Evolutionary conservation across 345 rosid species (phyloP).

Genomic region (Lenwebbia sp.): DNA sequence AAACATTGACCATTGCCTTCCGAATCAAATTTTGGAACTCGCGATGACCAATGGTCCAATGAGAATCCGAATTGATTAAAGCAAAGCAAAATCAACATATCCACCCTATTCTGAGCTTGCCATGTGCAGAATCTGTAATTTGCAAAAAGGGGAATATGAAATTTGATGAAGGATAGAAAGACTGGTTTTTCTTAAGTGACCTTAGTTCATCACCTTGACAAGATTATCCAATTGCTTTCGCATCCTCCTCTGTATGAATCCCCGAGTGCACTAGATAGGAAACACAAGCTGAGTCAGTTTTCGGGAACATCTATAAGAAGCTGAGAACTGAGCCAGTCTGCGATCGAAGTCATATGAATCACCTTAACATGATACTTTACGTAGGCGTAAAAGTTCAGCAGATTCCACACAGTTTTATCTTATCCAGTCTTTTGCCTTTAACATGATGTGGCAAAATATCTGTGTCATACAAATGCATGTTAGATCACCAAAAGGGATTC

Average conservation of each 20-base stretch:
- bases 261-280: slow-evolving; percentile 58
- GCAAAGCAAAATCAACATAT: not conserved
- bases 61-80: not conserved
- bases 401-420: slow-evolving; percentile 78
- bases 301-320: slow-evolving; percentile 1
- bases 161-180: not conserved
- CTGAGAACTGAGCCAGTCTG: not conserved
- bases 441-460: slow-evolving; percentile 60
- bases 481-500: not conserved
- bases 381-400: slow-evolving; percentile 67
- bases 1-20: no score
- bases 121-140: slow-evolving; percentile 44
- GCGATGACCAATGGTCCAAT: not conserved
- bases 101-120: slow-evolving; percentile 25
- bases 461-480: slow-evolving; percentile 4
- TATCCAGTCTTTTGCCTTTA: slow-evolving; percentile 62
- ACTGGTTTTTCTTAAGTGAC: not conserved
- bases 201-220: slow-evolving; percentile 46
- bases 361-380: slow-evolving; percentile 85
- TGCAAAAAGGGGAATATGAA: not conserved
- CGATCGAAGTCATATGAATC: not conserved
- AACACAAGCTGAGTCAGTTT: not conserved
- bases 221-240: slow-evolving; percentile 57
- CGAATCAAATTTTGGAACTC: not conserved
- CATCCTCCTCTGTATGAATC: slow-evolving; percentile 80